A percentile compares a stretch with the other conserved stretches of the same genome.
phyloP scores from a whole-genome alignment of 495 filamentous ascomycete genomes.

The Lasiosphaeria ovina region DNA sequence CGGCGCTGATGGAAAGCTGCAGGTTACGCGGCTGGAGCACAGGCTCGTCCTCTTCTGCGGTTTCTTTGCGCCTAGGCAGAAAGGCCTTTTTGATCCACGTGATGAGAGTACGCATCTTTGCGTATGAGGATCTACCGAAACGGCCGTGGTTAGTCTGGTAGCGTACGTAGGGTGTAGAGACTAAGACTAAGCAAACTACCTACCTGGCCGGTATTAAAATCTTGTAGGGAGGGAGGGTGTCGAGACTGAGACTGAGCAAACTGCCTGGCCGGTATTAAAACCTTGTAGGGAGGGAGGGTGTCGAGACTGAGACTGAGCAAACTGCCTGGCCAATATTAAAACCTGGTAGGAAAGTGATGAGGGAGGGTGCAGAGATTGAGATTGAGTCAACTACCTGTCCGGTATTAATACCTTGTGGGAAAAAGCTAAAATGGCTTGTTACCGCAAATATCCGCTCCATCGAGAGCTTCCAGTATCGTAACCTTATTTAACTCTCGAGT shows the following conservation, averaged over 20 bases:
- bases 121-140: constrained; percentile 13
- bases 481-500: background rate
- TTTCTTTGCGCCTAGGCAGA: too few species aligned
- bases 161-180: constrained; percentile 6
- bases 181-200: constrained; percentile 7
- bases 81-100: too few species aligned
- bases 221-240: too few species aligned
- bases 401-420: constrained; percentile 11
- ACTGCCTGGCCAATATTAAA: constrained; percentile 8
- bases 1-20: too few species aligned
- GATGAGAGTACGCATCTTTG: background rate
- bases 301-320: constrained; percentile 10
- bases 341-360: too few species aligned
- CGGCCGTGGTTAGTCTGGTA: constrained; percentile 8
- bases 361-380: constrained; percentile 8
- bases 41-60: too few species aligned
- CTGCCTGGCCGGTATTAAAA: constrained; percentile 5
- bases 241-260: constrained; percentile 6
- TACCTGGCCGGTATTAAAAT: too few species aligned
- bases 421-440: constrained; percentile 9
- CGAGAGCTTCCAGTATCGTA: constrained; percentile 4
- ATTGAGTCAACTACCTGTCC: constrained; percentile 6
- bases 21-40: too few species aligned
- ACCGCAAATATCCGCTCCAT: constrained; percentile 4
- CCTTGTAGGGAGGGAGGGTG: too few species aligned